Evolutionary conservation across 768 basidiomycete species (phyloP), one percentile per base, ranked within the genome.

Genomic region (Leucogyrophana mollusca): DNA sequence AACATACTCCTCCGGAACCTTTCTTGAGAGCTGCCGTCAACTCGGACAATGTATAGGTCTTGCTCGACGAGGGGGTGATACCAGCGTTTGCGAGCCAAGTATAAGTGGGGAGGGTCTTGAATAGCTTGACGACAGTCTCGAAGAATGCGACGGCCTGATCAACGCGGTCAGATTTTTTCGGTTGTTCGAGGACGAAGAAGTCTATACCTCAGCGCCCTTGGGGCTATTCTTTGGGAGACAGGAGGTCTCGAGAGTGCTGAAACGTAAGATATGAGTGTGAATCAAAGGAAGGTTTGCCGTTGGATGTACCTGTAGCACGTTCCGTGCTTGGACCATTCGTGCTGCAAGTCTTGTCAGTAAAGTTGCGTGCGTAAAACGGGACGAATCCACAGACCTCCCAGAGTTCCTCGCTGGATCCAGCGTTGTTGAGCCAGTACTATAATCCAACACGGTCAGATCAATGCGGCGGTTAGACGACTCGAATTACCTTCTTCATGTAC

Each of bases 241-340:
- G 22, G 65, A 67, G 7, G 77, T 61, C 45, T 73, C 51, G 16
- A 88, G 73, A 5, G 85, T 87, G 58, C 84, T 85, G 48, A 56
- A 38, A 32, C 34, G 44, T 41, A 17, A 45, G n/a, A 30, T 7
- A 30, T 30, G 27, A 30, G 27, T 13, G 27, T 13, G 6, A 30
- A 7, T 30, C 13, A 13, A 30, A 30, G 32, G 30, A 20, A 3
- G 14, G 36, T 9, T 14, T 34, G 21, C 4, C 11, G 36, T 8
- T 14, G 8, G n/a, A 13, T 21, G 34, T 45, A 61, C 63, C 63
- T 66, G 38, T 59, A 69, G 54, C 72, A 75, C 7, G 76, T 88
- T 24, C 87, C 87, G 55, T 88, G 87, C 10, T 71, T 78, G 9
- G 65, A 49, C 86, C 86, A 88, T 61, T 88, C 87, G 47, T 89